Conservation (phyloP, 208 protist species). For the Naegleria fowleri region DNA sequence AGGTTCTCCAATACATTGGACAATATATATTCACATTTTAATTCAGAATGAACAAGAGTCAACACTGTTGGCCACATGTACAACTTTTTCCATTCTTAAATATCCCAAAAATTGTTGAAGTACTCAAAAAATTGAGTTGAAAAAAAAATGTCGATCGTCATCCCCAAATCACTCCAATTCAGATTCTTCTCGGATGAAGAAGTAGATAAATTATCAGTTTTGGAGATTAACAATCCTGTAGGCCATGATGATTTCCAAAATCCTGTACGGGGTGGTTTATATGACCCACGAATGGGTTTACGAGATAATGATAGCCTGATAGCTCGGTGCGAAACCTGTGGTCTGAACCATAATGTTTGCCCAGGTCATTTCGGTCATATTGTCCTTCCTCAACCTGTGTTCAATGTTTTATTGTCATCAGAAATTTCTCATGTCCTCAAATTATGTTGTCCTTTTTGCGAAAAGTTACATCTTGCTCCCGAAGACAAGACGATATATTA, state of each 20-base stretch:
- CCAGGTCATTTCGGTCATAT: constrained; percentile 84
- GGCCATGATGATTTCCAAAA: constrained; percentile 55
- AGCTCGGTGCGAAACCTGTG: constrained; percentile 64
- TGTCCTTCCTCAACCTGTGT: constrained; percentile 66
- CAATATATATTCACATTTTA: no score
- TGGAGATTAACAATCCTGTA: constrained; percentile 52
- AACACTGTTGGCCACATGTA: no score
- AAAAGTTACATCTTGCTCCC: constrained; percentile 45
- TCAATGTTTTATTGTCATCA: constrained; percentile 67
- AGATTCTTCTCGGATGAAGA: constrained; percentile 20
- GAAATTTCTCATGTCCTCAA: constrained; percentile 58
- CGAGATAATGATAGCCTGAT: constrained; percentile 36
- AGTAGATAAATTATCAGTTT: constrained; percentile 46
- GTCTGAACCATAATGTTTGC: constrained; percentile 54
- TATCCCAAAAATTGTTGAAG: not conserved
- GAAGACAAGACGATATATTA: constrained; percentile 16
- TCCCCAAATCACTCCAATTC: not conserved
- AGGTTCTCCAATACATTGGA: no score
- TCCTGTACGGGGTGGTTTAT: constrained; percentile 60
- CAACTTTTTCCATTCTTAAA: not conserved
- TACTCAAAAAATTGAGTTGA: not conserved
- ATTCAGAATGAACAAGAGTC: no score
- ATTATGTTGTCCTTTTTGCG: constrained; percentile 64
- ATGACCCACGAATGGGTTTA: constrained; percentile 71
- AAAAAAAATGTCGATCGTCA: not conserved